These are phyloP conservation scores for Plantago major DNA, from an alignment of 257 asterid genomes.

Conservation along the genomic window DNA sequence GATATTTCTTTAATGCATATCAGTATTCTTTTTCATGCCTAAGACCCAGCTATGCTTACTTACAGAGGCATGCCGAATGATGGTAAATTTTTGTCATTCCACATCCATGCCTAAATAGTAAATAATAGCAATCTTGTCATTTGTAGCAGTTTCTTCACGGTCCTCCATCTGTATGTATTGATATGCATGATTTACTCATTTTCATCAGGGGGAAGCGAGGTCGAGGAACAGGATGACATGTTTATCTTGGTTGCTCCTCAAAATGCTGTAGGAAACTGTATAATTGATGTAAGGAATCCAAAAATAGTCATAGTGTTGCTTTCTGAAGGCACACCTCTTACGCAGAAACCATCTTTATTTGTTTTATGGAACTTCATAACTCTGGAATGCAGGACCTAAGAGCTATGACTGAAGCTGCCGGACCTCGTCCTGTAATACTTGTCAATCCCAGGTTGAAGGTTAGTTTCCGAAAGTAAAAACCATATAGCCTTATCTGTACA, in stretches of 20 bases:
- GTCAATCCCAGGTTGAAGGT: conserved; percentile 84
- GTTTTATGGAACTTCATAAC: conserved; percentile 6
- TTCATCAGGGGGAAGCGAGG: conserved; percentile 79
- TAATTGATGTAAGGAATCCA: conserved; percentile 64
- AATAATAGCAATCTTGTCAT: no score
- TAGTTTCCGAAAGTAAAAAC: conserved; percentile 16
- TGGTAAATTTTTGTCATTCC: no score
- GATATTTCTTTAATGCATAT: no score
- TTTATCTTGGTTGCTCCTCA: conserved; percentile 97
- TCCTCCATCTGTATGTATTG: not conserved
- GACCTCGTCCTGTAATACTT: conserved; percentile 74
- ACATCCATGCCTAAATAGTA: no score
- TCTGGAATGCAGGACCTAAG: conserved; percentile 56
- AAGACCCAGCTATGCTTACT: no score
- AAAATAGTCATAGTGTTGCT: conserved; percentile 10
- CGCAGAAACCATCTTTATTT: conserved; percentile 15
- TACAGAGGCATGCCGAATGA: no score
- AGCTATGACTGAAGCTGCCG: conserved; percentile 98
- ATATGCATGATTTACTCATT: conserved; percentile 9
- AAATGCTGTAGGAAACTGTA: conserved; percentile 93
- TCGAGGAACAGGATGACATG: conserved; percentile 81
- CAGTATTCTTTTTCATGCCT: no score
- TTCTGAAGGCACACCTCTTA: conserved; percentile 4
- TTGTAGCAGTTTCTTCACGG: no score
- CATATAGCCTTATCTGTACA: not conserved